Conservation (phyloP, 169 alveolate species). For the Plasmodium gonderi region DNA sequence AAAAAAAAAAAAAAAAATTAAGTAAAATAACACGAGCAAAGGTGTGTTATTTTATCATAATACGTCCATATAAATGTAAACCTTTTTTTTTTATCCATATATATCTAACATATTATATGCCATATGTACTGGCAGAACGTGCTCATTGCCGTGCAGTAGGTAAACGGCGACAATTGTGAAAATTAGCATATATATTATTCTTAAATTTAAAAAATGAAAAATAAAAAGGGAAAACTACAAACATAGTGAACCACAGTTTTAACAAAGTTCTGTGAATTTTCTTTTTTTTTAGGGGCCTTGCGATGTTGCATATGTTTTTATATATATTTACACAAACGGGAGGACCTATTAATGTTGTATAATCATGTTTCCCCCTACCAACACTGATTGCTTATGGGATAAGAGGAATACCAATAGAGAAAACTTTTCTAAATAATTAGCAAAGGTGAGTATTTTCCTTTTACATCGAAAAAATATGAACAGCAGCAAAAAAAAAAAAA, state of each 20-base stretch:
- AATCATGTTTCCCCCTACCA: too few relatives aligned
- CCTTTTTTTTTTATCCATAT: too few relatives aligned
- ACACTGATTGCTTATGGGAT: too few relatives aligned
- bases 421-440: background rate
- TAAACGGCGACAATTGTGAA: too few relatives aligned
- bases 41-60: background rate
- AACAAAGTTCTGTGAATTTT: background rate
- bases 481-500: background rate
- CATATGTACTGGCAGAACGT: too few relatives aligned
- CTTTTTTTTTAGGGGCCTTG: background rate
- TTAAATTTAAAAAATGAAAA: background rate
- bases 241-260: background rate
- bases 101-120: too few relatives aligned
- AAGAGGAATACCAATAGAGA: background rate
- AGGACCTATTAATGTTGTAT: too few relatives aligned
- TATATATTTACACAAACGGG: background rate
- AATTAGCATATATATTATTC: background rate
- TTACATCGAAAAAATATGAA: background rate
- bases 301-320: conserved; percentile 1
- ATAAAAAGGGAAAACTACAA: background rate
- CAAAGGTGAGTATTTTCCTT: background rate
- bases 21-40: background rate
- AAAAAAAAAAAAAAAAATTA: background rate
- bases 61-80: background rate
- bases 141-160: too few relatives aligned